Percentiles rank a stretch among this genome's conserved stretches.
phyloP scores from a whole-genome alignment of 176 grass and related monocot species.

The Typha latifolia region DNA sequence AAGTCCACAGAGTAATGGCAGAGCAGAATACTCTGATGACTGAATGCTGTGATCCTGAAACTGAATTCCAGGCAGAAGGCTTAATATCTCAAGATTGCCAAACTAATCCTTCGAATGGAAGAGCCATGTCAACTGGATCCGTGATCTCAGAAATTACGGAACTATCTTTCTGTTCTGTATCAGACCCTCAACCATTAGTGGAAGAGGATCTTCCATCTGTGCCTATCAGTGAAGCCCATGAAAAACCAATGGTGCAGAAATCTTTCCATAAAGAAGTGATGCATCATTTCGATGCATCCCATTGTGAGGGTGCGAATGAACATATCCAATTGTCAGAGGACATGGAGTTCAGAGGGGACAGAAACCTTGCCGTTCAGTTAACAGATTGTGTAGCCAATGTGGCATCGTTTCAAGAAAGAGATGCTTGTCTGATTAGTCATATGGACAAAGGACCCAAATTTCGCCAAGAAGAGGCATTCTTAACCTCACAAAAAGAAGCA shows the following conservation, averaged over 20 bases:
- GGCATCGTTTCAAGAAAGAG: conserved; percentile 27
- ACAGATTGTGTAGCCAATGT: conserved; percentile 27
- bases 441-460: conserved; percentile 30
- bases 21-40: conserved; percentile 24
- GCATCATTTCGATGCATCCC: conserved; percentile 15
- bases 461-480: conserved; percentile 8
- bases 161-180: background rate
- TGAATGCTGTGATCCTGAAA: conserved; percentile 22
- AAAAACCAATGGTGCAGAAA: conserved; percentile 16
- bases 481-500: conserved; percentile 44
- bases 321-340: background rate
- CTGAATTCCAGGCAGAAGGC: conserved; percentile 26
- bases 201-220: background rate
- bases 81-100: conserved; percentile 23
- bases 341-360: background rate
- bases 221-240: conserved; percentile 18
- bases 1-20: conserved; percentile 17
- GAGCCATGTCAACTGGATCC: conserved; percentile 6
- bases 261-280: conserved; percentile 24
- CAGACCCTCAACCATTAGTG: background rate
- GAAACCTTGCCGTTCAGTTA: no score
- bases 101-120: conserved; percentile 1
- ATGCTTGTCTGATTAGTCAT: conserved; percentile 35
- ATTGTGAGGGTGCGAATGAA: conserved; percentile 21
- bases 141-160: conserved; percentile 26